These are phyloP conservation scores for Suillus weaverae DNA, from an alignment of 768 basidiomycete genomes.

Conservation along the genomic window DNA sequence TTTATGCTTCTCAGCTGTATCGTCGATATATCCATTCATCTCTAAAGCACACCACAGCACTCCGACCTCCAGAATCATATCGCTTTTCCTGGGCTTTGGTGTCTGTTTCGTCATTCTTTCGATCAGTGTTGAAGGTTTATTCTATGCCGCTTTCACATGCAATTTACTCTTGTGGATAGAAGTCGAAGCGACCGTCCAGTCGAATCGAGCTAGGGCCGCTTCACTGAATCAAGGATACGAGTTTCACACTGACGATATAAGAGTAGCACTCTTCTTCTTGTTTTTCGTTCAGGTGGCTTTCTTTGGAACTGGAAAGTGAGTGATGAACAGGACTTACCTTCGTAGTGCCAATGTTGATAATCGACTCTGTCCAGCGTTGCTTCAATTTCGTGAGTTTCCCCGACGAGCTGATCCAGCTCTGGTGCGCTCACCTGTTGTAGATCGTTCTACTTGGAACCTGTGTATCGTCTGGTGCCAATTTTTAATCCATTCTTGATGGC, in stretches of 20 bases:
- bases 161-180: slow-evolving; percentile 68
- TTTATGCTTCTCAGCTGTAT: slow-evolving; percentile 38
- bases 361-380: slow-evolving; percentile 52
- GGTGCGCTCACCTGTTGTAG: slow-evolving; percentile 30
- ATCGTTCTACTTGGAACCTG: slow-evolving; percentile 86
- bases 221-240: slow-evolving; percentile 30
- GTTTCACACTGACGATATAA: slow-evolving; percentile 61
- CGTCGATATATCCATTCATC: slow-evolving; percentile 53
- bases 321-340: slow-evolving; percentile 10
- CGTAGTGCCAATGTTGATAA: not conserved
- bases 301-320: slow-evolving; percentile 83
- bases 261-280: slow-evolving; percentile 79
- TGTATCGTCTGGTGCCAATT: slow-evolving; percentile 82
- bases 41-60: slow-evolving; percentile 36
- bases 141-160: slow-evolving; percentile 68
- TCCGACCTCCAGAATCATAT: slow-evolving; percentile 51
- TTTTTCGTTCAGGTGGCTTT: slow-evolving; percentile 88
- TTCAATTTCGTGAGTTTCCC: slow-evolving; percentile 68
- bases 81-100: slow-evolving; percentile 69
- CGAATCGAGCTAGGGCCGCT: slow-evolving; percentile 4
- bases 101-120: slow-evolving; percentile 79
- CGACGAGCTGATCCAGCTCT: not conserved
- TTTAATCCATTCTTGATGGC: slow-evolving; percentile 88
- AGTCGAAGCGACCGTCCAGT: slow-evolving; percentile 46
- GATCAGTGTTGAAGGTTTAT: slow-evolving; percentile 79